phyloP scores from a whole-genome alignment of 257 asterid genomes.

The Ocimum tenuiflorum region DNA sequence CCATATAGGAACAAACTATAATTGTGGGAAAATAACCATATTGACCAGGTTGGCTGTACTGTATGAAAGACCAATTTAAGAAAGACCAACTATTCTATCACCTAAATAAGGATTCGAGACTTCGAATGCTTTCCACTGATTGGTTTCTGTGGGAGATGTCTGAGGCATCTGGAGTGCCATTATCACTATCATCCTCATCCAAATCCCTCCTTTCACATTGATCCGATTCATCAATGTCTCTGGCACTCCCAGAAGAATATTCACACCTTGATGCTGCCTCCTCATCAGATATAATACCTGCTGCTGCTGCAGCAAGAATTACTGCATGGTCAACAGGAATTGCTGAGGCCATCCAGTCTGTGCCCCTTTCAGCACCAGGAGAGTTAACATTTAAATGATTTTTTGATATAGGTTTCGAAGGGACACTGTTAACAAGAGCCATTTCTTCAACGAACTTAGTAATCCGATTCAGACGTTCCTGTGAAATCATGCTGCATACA shows the following conservation, averaged over 20 bases:
- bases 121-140: conserved; percentile 37
- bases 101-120: conserved; percentile 73
- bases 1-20: conserved; percentile 16
- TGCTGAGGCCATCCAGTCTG: conserved; percentile 67
- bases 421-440: conserved; percentile 36
- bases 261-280: conserved; percentile 56
- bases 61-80: conserved; percentile 1
- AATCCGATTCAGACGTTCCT: conserved; percentile 79
- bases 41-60: neutral
- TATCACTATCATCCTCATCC: conserved; percentile 42
- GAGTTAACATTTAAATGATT: conserved; percentile 27
- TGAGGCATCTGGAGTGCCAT: conserved; percentile 37
- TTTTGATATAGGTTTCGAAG: conserved; percentile 32
- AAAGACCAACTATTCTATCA: conserved; percentile 27
- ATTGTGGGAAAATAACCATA: neutral
- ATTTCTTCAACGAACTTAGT: conserved; percentile 62
- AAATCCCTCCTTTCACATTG: conserved; percentile 35
- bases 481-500: conserved; percentile 79
- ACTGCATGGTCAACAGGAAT: conserved; percentile 57
- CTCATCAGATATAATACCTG: conserved; percentile 64
- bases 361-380: conserved; percentile 33
- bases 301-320: conserved; percentile 73
- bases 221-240: conserved; percentile 55
- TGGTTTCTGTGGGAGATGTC: conserved; percentile 27
- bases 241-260: conserved; percentile 43